A percentile compares a stretch with the other conserved stretches of the same genome.
phyloP scores from a whole-genome alignment of 1,284 basidiomycete genomes.

The Cystobasidium slooffiae region DNA sequence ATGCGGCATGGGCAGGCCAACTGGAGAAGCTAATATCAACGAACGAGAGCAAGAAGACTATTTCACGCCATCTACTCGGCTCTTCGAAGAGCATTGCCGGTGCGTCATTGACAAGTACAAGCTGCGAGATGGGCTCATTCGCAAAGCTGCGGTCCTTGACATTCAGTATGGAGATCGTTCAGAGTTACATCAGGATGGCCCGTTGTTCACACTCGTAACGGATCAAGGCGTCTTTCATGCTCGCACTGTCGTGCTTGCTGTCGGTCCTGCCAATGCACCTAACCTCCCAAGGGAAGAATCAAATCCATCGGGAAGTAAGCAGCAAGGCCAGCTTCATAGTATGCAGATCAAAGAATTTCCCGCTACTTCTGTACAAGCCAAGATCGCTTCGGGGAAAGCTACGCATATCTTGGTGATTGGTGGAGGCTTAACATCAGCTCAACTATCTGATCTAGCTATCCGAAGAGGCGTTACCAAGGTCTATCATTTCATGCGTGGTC shows the following conservation, averaged over 20 bases:
- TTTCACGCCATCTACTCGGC: conserved; percentile 52
- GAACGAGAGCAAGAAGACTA: conserved; percentile 58
- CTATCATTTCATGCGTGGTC: conserved; percentile 54
- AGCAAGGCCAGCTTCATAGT: conserved; percentile 52
- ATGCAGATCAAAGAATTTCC: conserved; percentile 47
- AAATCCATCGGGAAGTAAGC: neutral
- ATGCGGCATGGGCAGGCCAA: conserved; percentile 18
- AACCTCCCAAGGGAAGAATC: conserved; percentile 49
- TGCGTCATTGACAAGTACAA: conserved; percentile 51
- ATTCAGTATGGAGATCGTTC: conserved; percentile 35
- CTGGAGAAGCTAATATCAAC: conserved; percentile 52
- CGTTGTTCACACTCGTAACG: conserved; percentile 24
- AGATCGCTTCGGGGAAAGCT: conserved; percentile 13
- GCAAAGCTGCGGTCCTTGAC: conserved; percentile 43
- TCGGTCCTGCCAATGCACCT: conserved; percentile 54
- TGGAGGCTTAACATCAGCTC: conserved; percentile 57
- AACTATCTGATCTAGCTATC: conserved; percentile 55
- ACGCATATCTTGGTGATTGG: conserved; percentile 55
- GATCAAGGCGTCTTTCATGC: conserved; percentile 41
- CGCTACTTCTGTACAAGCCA: neutral
- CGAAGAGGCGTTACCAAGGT: conserved; percentile 53
- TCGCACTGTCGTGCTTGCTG: conserved; percentile 53
- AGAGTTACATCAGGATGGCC: conserved; percentile 36
- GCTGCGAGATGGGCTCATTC: conserved; percentile 43
- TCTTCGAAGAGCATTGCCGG: conserved; percentile 54